Evolutionary conservation across 2,329 filamentous ascomycete genomes (phyloP), one percentile per base, ranked within the genome.

Genomic region (Ophiocordyceps polyrhachis-furcata): DNA sequence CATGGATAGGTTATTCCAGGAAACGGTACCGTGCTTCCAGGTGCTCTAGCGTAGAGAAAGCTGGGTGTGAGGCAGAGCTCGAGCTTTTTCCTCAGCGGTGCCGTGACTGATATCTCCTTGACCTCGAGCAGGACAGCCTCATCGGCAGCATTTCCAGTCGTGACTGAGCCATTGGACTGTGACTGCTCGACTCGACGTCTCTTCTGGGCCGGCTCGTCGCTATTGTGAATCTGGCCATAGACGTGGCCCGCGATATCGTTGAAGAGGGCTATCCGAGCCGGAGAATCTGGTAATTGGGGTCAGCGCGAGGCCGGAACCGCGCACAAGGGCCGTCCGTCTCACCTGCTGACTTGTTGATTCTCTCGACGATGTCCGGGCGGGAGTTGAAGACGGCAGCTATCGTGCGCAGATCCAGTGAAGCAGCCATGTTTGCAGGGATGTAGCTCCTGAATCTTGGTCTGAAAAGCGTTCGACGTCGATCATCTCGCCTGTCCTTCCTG

Each of bases 61-160:
- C 68, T 66, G 6, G 67, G 60, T 2, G 76, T 81, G 49, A 81
- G 72, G 57, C 73, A 77, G 9, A 82, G 57, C 50, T 76, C 74
- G 51, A 76, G 76, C 58, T 81, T 83, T 61, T 82, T 83, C 49
- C 79, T 67, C 60, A 78, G 74, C 0, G 79, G 79, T 4, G 80
- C 67, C 1, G 75, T 73, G n/a, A 81, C 66, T 0, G 76, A 81
- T 19, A 82, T 76, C 41, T 81, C 78, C 57, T 76, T 78, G 47
- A 81, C 65, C 49, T 73, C 72, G 17, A 81, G 62, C 23, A 79
- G 58, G 0, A 79, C 60, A 7, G 64, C 53, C 51, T 79, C 74
- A 6, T 64, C 60, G 2, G 63, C 62, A 1, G 70, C 65, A 43
- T 65, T 65, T 21, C 41, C 46, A 2, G 17, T 15, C 3, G 0